Evolutionary conservation across 108 stramenopile species (phyloP), one percentile per base, ranked within the genome.

Genomic region (Fistulifera pelliculosa): DNA sequence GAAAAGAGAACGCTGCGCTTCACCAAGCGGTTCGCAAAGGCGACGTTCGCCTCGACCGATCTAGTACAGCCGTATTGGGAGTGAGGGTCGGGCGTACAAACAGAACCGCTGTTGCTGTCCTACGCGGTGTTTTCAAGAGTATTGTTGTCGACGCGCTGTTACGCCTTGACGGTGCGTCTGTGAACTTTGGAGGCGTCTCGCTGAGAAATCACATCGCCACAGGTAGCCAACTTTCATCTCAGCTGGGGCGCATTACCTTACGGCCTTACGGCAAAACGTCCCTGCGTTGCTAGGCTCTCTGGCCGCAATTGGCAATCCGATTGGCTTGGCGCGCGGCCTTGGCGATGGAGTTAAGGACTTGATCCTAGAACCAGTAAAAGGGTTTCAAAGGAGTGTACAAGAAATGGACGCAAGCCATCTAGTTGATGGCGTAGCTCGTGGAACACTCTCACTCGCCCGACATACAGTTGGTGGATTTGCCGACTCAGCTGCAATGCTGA

Each of bases 401-500:
- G 81, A 91, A 57, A 48, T 91, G 49, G 81, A 88, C 49, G 89
- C 90, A 16, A 62, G 64, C 8, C 82, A 77, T 60, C 65, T 87
- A 13, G 75, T 90, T 40, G 81, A 79, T 68, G 94, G 94, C 22
- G 80, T 95, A 26, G 87, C 84, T 41, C 65, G 91, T 42, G 94
- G 94, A 2, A 88, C 89, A 0, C 77, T 72, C 21, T 81, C 81
- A n/a, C 61, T 95, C 12, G 78, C 85, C 16, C 78, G 90, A 31
- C 86, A 91, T 44, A 79, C 89, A 11, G 87, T 95, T 16, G 91
- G 94, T 31, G 94, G 94, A 17, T 61, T 95, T 48, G 91, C 87
- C 8, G 83, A 89, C 35, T 87, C 87, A 0, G 89, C 87, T 4
- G 77, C 83, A 0, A 54, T 81, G 23, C 49, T 95, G 22, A 89